Conservation (phyloP, 2,329 filamentous ascomycete species). For the Neonectria neomacrospora region DNA sequence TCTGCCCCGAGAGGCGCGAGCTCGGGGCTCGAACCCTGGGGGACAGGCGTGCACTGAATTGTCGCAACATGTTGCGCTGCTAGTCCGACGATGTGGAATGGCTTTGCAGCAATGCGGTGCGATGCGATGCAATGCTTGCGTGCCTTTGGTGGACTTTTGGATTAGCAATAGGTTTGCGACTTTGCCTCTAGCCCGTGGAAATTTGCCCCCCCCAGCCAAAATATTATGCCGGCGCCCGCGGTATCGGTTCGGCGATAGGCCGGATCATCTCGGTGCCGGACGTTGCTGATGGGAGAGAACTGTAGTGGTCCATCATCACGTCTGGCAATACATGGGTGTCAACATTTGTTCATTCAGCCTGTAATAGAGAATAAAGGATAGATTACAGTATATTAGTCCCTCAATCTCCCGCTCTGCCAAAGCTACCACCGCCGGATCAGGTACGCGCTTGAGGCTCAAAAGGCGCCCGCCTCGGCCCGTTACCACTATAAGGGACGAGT, state of each 20-base stretch:
- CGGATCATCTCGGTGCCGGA: constrained; percentile 46
- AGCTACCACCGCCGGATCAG: too few relatives aligned
- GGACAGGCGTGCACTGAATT: constrained; percentile 49
- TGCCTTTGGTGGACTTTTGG: constrained; percentile 6
- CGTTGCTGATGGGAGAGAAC: too few relatives aligned
- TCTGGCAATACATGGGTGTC: too few relatives aligned
- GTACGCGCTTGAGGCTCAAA: too few relatives aligned
- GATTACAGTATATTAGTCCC: too few relatives aligned
- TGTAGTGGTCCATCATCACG: too few relatives aligned
- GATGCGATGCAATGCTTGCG: constrained; percentile 16
- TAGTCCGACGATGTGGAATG: constrained; percentile 14
- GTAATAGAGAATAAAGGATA: too few relatives aligned
- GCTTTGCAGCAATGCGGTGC: constrained; percentile 29
- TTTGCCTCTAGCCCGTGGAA: constrained; percentile 31
- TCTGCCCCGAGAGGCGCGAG: constrained; percentile 40
- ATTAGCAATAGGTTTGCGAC: constrained; percentile 39
- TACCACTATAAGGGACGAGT: too few relatives aligned
- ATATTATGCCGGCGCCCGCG: constrained; percentile 23
- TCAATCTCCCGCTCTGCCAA: too few relatives aligned
- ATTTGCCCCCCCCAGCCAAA: constrained; percentile 34
- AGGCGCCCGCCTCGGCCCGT: too few relatives aligned
- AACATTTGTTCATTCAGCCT: too few relatives aligned
- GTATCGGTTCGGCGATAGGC: constrained; percentile 44
- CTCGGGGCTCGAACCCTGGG: constrained; percentile 41
- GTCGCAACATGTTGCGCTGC: constrained; percentile 50